Evolutionary conservation across 371 early-diverging fungal genomes (phyloP).

Genomic region (Astathelohania contejeani): DNA sequence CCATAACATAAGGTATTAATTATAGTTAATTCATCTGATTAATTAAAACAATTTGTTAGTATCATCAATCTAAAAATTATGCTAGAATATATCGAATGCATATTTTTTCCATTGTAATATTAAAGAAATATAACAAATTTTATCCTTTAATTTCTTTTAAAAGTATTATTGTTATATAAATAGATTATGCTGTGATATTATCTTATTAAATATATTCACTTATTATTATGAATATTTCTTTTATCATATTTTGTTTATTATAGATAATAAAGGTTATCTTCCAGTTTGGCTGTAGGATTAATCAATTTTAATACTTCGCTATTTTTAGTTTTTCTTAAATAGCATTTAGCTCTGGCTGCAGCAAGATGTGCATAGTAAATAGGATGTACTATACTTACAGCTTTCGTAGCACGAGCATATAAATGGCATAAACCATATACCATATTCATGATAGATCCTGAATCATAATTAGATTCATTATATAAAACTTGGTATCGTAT

Average conservation of each 20-base stretch:
- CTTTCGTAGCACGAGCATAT: constrained; percentile 65
- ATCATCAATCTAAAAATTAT: no score
- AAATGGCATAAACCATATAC: constrained; percentile 70
- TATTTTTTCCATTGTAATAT: no score
- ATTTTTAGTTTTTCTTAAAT: constrained; percentile 13
- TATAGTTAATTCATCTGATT: no score
- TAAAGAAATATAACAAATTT: no score
- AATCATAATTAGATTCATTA: constrained; percentile 65
- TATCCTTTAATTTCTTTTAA: no score
- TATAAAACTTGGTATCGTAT: constrained; percentile 66
- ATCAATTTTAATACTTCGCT: constrained; percentile 8
- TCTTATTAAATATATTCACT: no score
- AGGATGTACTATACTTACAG: constrained; percentile 63
- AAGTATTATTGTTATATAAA: no score
- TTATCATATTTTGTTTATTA: constrained; percentile 1
- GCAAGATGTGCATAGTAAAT: constrained; percentile 73
- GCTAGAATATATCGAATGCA: no score
- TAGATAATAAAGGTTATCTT: constrained; percentile 26
- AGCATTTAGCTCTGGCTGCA: constrained; percentile 51
- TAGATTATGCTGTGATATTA: no score
- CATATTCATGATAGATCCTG: constrained; percentile 61
- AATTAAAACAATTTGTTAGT: no score
- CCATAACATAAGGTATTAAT: no score
- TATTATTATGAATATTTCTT: no score
- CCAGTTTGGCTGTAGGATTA: background rate